These are phyloP conservation scores for Trametes hirsuta DNA, from an alignment of 1,284 basidiomycete species.

Conservation along the genomic window DNA sequence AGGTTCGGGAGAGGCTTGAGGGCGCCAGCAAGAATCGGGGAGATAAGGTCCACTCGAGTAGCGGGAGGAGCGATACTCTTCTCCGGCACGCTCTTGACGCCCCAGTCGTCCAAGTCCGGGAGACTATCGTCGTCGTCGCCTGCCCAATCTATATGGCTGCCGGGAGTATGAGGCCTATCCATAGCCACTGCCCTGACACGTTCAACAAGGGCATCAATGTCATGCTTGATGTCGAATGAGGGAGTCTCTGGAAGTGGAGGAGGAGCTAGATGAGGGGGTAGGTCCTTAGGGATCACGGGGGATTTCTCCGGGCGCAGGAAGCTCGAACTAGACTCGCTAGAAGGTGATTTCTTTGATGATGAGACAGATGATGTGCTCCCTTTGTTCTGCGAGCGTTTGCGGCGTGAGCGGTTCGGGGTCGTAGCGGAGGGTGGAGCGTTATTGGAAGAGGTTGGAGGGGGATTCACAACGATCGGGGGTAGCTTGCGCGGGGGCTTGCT, in stretches of 20 bases:
- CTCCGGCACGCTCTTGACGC: slow-evolving; percentile 45
- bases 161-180: slow-evolving; percentile 71
- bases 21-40: slow-evolving; percentile 69
- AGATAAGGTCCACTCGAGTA: slow-evolving; percentile 45
- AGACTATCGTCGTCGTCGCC: slow-evolving; percentile 81
- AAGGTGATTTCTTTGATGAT: slow-evolving; percentile 31
- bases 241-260: slow-evolving; percentile 33
- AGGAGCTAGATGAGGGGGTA: slow-evolving; percentile 59
- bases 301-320: slow-evolving; percentile 26
- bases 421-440: slow-evolving; percentile 25
- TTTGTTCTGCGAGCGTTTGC: slow-evolving; percentile 33
- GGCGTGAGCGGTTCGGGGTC: slow-evolving; percentile 30
- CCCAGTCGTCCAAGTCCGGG: slow-evolving; percentile 84
- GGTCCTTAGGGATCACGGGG: slow-evolving; percentile 48
- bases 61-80: slow-evolving; percentile 23
- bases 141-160: slow-evolving; percentile 84
- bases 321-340: slow-evolving; percentile 26
- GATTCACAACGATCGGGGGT: slow-evolving; percentile 27
- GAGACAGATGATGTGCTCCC: slow-evolving; percentile 20
- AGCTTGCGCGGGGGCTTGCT: slow-evolving; percentile 28
- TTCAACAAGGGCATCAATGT: slow-evolving; percentile 74
- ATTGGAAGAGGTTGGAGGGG: slow-evolving; percentile 14
- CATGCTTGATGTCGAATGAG: slow-evolving; percentile 53
- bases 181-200: slow-evolving; percentile 71
- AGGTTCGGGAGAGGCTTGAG: slow-evolving; percentile 64